Percentiles rank a stretch among this genome's conserved stretches.
phyloP scores from a whole-genome alignment of 805 yeast genomes.

The Cyberlindnera misumaiensis region DNA sequence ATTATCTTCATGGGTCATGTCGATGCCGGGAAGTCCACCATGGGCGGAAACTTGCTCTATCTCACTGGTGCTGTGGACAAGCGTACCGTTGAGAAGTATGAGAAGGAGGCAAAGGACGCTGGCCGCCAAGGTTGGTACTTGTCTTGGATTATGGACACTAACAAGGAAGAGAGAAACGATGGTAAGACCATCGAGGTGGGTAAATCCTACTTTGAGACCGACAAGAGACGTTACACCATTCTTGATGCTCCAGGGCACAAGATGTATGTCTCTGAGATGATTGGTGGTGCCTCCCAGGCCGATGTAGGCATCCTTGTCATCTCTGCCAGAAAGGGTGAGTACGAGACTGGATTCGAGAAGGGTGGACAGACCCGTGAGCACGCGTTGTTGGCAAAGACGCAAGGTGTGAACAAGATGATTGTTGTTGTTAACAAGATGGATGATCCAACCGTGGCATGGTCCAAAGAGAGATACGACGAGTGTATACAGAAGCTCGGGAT shows the following conservation, averaged over 20 bases:
- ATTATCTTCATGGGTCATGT: slow-evolving; percentile 99
- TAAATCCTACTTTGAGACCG: slow-evolving; percentile 95
- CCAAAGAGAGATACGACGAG: slow-evolving; percentile 92
- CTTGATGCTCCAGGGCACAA: slow-evolving; percentile 99
- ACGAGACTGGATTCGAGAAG: slow-evolving; percentile 97
- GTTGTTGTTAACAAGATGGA: slow-evolving; percentile 98
- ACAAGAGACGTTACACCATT: slow-evolving; percentile 94
- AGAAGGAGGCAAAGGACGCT: slow-evolving; percentile 97
- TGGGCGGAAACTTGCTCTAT: slow-evolving; percentile 95
- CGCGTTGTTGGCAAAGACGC: slow-evolving; percentile 94
- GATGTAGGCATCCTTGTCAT: slow-evolving; percentile 97
- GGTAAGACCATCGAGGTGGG: slow-evolving; percentile 99
- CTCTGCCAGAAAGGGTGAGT: slow-evolving; percentile 98
- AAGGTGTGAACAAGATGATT: slow-evolving; percentile 90
- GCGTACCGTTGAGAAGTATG: slow-evolving; percentile 97
- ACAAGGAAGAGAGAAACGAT: slow-evolving; percentile 96
- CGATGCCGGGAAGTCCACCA: slow-evolving; percentile 98
- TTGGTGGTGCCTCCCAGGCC: slow-evolving; percentile 99
- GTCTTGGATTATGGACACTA: slow-evolving; percentile 99
- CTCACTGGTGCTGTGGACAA: slow-evolving; percentile 97
- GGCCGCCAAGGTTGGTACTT: slow-evolving; percentile 99
- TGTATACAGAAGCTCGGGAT: slow-evolving; percentile 76
- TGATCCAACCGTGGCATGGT: slow-evolving; percentile 95
- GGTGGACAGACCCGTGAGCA: slow-evolving; percentile 99
- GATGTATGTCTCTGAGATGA: slow-evolving; percentile 98